phyloP scores from a whole-genome alignment of 306 rosid species.

The Mimosa pudica region DNA sequence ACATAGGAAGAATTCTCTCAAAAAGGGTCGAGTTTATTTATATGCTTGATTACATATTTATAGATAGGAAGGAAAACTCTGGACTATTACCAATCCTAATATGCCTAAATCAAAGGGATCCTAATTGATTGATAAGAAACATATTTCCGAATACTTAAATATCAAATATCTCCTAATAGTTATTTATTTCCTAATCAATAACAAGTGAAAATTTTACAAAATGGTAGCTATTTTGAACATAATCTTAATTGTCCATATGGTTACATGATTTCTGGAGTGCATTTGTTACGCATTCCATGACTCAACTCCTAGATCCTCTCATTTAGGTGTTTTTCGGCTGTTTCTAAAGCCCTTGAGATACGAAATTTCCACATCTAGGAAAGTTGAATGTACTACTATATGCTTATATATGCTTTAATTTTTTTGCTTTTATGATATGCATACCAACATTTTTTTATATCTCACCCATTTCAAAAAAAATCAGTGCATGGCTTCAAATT shows the following conservation, averaged over 20 bases:
- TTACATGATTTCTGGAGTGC: not conserved
- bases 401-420: not conserved
- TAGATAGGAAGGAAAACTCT: no score
- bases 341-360: constrained; percentile 4
- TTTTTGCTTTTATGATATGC: not conserved
- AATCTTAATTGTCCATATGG: not conserved
- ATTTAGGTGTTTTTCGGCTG: not conserved
- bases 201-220: not conserved
- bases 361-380: not conserved
- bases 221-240: not conserved
- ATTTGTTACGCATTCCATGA: not conserved
- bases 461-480: constrained; percentile 22
- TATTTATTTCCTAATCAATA: no score
- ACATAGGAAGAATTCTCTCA: no score
- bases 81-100: no score
- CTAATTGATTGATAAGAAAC: no score
- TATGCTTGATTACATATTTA: no score
- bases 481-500: constrained; percentile 24
- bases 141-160: no score
- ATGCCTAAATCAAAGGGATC: no score
- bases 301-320: not conserved
- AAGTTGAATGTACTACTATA: not conserved
- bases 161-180: no score
- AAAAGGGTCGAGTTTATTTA: no score
- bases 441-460: constrained; percentile 16